Percentiles rank a stretch among this genome's conserved stretches.
Conservation (phyloP, 2,329 filamentous ascomycete species). For the Clonostachys sp. region DNA sequence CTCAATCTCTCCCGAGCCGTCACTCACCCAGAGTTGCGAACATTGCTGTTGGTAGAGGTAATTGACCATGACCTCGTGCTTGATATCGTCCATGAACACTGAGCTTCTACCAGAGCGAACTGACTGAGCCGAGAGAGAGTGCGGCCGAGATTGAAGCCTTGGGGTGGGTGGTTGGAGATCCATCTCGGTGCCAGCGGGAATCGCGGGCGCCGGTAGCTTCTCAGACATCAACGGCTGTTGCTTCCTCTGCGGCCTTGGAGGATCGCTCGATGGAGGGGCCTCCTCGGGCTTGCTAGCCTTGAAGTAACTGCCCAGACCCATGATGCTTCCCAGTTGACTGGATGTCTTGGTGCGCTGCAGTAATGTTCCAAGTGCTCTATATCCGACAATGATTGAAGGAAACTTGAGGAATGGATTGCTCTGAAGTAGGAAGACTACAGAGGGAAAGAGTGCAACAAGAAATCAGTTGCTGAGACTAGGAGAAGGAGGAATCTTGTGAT, state of each 20-base stretch:
- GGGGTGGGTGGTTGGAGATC: conserved; percentile 44
- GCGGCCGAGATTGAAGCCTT: conserved; percentile 43
- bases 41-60: conserved; percentile 80
- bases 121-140: conserved; percentile 46
- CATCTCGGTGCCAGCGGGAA: conserved; percentile 29
- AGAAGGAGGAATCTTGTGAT: no score
- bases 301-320: conserved; percentile 56
- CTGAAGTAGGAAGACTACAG: no score
- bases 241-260: conserved; percentile 5
- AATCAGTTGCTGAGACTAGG: no score
- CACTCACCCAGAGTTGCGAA: conserved; percentile 67
- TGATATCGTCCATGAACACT: conserved; percentile 64
- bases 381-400: no score
- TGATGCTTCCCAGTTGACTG: conserved; percentile 15
- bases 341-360: neutral
- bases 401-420: no score
- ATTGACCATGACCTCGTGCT: conserved; percentile 80
- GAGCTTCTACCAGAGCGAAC: conserved; percentile 38
- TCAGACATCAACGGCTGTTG: conserved; percentile 24
- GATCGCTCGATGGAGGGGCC: neutral
- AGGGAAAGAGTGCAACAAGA: no score
- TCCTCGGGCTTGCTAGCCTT: conserved; percentile 32
- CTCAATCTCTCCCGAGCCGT: conserved; percentile 63
- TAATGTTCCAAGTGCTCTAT: neutral
- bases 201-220: conserved; percentile 20